Conservation (phyloP, 2,329 filamentous ascomycete genomes). For the Parafenestella ontariensis region DNA sequence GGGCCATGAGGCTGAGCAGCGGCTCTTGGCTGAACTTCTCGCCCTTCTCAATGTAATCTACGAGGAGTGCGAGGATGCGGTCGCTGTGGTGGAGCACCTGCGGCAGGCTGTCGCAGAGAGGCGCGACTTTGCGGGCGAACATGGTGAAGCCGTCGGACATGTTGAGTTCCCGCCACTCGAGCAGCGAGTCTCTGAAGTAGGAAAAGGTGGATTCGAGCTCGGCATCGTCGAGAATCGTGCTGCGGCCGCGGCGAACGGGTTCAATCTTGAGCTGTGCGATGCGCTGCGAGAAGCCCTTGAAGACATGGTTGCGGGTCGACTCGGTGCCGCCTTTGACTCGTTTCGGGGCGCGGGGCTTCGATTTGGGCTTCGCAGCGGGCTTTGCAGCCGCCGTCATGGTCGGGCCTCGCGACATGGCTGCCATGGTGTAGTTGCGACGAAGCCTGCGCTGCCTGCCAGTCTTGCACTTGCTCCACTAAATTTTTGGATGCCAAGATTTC, state of each 20-base stretch:
- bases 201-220: constrained; percentile 80
- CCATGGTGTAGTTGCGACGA: constrained; percentile 43
- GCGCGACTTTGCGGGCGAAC: constrained; percentile 77
- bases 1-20: constrained; percentile 83
- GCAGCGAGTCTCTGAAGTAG: constrained; percentile 81
- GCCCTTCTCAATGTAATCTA: constrained; percentile 76
- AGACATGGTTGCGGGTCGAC: constrained; percentile 84
- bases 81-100: constrained; percentile 92
- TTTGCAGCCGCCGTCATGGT: constrained; percentile 19
- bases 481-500: constrained; percentile 39
- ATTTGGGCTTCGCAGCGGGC: constrained; percentile 6
- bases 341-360: constrained; percentile 63
- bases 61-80: constrained; percentile 79
- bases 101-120: constrained; percentile 86
- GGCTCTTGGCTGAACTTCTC: constrained; percentile 85
- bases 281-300: constrained; percentile 89
- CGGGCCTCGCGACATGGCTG: constrained; percentile 51
- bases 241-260: constrained; percentile 86
- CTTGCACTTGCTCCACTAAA: constrained; percentile 35
- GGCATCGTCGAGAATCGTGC: constrained; percentile 81
- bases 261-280: constrained; percentile 93
- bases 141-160: constrained; percentile 79
- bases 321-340: constrained; percentile 71
- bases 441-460: neutral
- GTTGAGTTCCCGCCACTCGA: constrained; percentile 92